Percentiles rank a stretch among this genome's conserved stretches.
phyloP scores from a whole-genome alignment of 1,284 basidiomycete species.

The Coniferiporia weirii region DNA sequence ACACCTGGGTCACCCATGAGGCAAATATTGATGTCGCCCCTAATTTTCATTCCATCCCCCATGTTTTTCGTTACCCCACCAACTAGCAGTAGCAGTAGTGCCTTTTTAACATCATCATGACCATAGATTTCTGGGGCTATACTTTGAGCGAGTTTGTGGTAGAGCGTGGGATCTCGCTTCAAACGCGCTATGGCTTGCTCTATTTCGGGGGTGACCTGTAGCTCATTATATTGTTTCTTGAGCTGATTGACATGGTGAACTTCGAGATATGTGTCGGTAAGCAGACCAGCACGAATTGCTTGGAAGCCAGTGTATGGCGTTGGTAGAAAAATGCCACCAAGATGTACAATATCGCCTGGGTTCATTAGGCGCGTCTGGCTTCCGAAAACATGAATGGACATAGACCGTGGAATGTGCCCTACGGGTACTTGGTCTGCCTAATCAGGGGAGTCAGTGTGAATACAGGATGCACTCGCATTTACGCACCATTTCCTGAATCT shows the following conservation, averaged over 20 bases:
- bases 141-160: slow-evolving; percentile 77
- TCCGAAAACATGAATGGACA: slow-evolving; percentile 94
- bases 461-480: neutral
- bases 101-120: slow-evolving; percentile 97
- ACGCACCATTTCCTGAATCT: slow-evolving; percentile 96
- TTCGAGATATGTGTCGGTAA: slow-evolving; percentile 98
- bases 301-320: slow-evolving; percentile 87
- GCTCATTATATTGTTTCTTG: slow-evolving; percentile 95
- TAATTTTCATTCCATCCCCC: slow-evolving; percentile 97
- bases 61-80: slow-evolving; percentile 95
- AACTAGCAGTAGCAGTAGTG: slow-evolving; percentile 88
- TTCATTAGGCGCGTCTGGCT: slow-evolving; percentile 87
- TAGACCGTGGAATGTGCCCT: slow-evolving; percentile 97
- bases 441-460: slow-evolving; percentile 18
- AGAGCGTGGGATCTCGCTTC: slow-evolving; percentile 73
- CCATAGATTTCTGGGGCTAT: slow-evolving; percentile 99
- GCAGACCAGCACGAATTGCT: slow-evolving; percentile 87
- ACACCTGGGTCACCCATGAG: slow-evolving; percentile 99
- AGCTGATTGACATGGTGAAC: slow-evolving; percentile 88
- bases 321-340: slow-evolving; percentile 88
- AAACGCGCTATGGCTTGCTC: slow-evolving; percentile 67
- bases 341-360: slow-evolving; percentile 93
- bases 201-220: slow-evolving; percentile 90
- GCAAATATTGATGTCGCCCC: slow-evolving; percentile 97
- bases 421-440: slow-evolving; percentile 99